phyloP scores from a whole-genome alignment of 257 asterid genomes.

The Nicotiana sylvestris region DNA sequence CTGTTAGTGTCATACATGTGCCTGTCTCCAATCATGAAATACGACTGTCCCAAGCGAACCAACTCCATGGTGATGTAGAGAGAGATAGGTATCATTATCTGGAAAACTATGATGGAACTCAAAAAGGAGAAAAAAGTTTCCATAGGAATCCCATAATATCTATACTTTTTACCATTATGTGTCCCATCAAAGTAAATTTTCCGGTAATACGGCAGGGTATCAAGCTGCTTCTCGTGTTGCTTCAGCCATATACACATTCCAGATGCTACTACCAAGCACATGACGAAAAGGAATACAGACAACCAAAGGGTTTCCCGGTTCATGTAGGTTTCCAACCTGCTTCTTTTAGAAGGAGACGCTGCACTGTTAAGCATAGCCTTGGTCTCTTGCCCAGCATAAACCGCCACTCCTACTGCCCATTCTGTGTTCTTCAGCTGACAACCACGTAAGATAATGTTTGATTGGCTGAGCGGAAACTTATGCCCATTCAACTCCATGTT shows the following conservation, averaged over 20 bases:
- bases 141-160: slow-evolving; percentile 88
- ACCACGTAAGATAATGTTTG: slow-evolving; percentile 92
- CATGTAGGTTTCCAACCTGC: slow-evolving; percentile 95
- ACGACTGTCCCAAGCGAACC: slow-evolving; percentile 96
- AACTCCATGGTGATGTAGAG: slow-evolving; percentile 98
- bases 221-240: slow-evolving; percentile 60
- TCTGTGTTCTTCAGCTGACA: slow-evolving; percentile 98
- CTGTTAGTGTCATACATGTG: slow-evolving; percentile 73
- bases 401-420: slow-evolving; percentile 93
- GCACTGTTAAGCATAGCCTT: slow-evolving; percentile 98
- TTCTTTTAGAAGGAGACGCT: slow-evolving; percentile 81
- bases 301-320: slow-evolving; percentile 92
- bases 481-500: slow-evolving; percentile 82
- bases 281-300: slow-evolving; percentile 75
- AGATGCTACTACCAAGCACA: slow-evolving; percentile 79
- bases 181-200: slow-evolving; percentile 56
- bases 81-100: slow-evolving; percentile 97
- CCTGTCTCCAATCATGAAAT: slow-evolving; percentile 92
- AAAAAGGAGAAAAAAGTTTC: slow-evolving; percentile 88
- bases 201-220: slow-evolving; percentile 83
- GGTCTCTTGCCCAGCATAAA: slow-evolving; percentile 96
- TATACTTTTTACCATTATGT: slow-evolving; percentile 50
- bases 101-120: slow-evolving; percentile 95
- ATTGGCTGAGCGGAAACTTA: slow-evolving; percentile 73
- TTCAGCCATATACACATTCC: slow-evolving; percentile 96